Percentiles rank a stretch among this genome's conserved stretches.
phyloP scores from a whole-genome alignment of 2,329 filamentous ascomycete genomes.

The Penicillium olsonii region DNA sequence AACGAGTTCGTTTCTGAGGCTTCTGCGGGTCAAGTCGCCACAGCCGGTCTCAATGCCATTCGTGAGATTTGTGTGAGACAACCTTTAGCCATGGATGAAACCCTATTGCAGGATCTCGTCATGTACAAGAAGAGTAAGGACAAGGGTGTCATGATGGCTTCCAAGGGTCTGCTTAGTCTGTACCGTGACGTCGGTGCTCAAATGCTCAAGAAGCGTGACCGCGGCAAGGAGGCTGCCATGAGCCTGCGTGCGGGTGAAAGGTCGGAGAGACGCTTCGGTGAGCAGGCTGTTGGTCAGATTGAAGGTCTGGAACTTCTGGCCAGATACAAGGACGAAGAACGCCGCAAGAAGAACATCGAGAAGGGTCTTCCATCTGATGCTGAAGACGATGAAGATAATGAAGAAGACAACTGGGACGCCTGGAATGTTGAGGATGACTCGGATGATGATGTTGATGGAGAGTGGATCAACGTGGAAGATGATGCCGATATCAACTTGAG shows the following conservation, averaged over 20 bases:
- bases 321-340: slow-evolving; percentile 91
- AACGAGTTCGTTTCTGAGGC: slow-evolving; percentile 98
- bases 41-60: slow-evolving; percentile 91
- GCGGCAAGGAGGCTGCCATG: slow-evolving; percentile 88
- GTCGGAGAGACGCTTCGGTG: slow-evolving; percentile 77
- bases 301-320: slow-evolving; percentile 90
- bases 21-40: slow-evolving; percentile 83
- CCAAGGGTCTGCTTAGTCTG: slow-evolving; percentile 83
- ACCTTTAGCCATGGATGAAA: slow-evolving; percentile 94
- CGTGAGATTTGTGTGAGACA: slow-evolving; percentile 91
- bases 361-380: slow-evolving; percentile 65
- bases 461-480: slow-evolving; percentile 88
- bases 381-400: slow-evolving; percentile 61
- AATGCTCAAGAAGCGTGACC: slow-evolving; percentile 82
- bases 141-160: slow-evolving; percentile 98
- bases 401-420: slow-evolving; percentile 59
- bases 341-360: slow-evolving; percentile 69
- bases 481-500: slow-evolving; percentile 75
- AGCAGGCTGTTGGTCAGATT: slow-evolving; percentile 77
- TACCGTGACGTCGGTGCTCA: slow-evolving; percentile 91
- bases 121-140: slow-evolving; percentile 97
- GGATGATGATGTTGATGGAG: slow-evolving; percentile 72
- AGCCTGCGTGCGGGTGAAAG: slow-evolving; percentile 73
- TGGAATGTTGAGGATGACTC: slow-evolving; percentile 63
- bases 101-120: slow-evolving; percentile 90